Base-by-base conservation (phyloP, 1,284 basidiomycete genomes). In the Pulveroboletus sp. region DNA sequence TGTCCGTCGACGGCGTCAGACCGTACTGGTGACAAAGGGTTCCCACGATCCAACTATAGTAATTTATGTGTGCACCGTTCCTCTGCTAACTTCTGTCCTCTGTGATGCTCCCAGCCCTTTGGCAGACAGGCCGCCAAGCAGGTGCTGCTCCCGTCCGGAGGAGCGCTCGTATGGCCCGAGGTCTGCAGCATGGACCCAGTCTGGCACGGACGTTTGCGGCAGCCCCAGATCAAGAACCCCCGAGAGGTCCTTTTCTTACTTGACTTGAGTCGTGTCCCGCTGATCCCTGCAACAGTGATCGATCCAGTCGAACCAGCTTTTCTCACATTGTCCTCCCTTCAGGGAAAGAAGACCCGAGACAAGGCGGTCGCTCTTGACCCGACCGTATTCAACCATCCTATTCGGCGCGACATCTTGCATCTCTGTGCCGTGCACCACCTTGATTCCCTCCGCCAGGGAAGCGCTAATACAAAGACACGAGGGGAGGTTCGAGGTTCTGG, bases 321-420 rank as follows among this genome's bases (percentile, higher is more conserved):
- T 60, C 73, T 91, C 20, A 74, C 79, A 24, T 72, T 91, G 62
- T 84, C 85, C 5, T 78, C 80, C 48, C 78, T 88, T 18, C 71
- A 87, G 35, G 80, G 78, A 59, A 78, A 76, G 31, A 69, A 74
- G 43, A 72, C 72, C 31, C 72, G 78, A 40, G 76, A 79, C 22
- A 78, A 80, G 56, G 77, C 91, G 25, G 90, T 91, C 31, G 81
- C 85, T 46, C 85, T 96, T 35, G 86, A 95, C 61, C 84, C 92
- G 8, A 81, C 84, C 29, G 86, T 99, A 26, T 99, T 99, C 74
- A 81, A 84, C 63, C 87, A 92, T 61, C 91, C 91, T 31, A 85
- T 96, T 43, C 90, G 96, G 49, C 84, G 87, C 22, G 95, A 98
- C 71, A 92, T 99, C 59, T 85, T 99, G 12, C 96, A 99, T 74